phyloP scores from a whole-genome alignment of 306 rosid genomes.

The Prunus armeniaca region DNA sequence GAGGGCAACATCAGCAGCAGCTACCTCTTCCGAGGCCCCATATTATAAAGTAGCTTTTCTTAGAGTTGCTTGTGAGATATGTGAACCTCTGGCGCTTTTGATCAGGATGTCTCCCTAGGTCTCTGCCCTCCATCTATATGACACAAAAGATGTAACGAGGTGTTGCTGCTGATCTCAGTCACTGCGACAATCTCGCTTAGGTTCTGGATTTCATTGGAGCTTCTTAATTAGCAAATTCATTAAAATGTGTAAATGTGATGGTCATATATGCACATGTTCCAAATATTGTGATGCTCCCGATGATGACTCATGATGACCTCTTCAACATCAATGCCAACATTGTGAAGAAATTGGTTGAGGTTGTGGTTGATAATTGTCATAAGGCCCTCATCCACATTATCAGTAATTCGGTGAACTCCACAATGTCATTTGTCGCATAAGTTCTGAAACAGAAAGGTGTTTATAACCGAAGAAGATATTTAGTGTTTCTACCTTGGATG shows the following conservation, averaged over 20 bases:
- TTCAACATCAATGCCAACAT: slow-evolving; percentile 94
- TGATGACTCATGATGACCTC: slow-evolving; percentile 94
- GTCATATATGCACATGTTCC: slow-evolving; percentile 62
- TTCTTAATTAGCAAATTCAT: slow-evolving; percentile 51
- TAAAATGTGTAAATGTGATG: slow-evolving; percentile 75
- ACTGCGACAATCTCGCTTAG: slow-evolving; percentile 83
- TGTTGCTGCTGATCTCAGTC: slow-evolving; percentile 88
- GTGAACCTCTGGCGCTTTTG: slow-evolving; percentile 83
- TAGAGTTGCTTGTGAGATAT: slow-evolving; percentile 89
- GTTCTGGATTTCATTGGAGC: slow-evolving; percentile 76
- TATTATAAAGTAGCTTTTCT: slow-evolving; percentile 82
- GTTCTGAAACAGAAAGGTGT: slow-evolving; percentile 81
- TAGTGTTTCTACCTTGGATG: slow-evolving; percentile 91
- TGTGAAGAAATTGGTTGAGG: slow-evolving; percentile 71
- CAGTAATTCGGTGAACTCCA: slow-evolving; percentile 93
- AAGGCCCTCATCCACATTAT: slow-evolving; percentile 81
- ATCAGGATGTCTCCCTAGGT: slow-evolving; percentile 91
- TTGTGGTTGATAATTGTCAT: slow-evolving; percentile 88
- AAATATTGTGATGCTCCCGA: slow-evolving; percentile 62
- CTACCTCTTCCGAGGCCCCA: slow-evolving; percentile 51
- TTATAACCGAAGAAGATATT: slow-evolving; percentile 87
- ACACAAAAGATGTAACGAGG: slow-evolving; percentile 85
- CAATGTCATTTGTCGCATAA: slow-evolving; percentile 83
- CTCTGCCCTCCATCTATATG: slow-evolving; percentile 74
- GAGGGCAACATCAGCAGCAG: slow-evolving; percentile 57